These are phyloP conservation scores for Diaporthe sp. DNA, from an alignment of 2,329 filamentous ascomycete genomes.

Conservation along the genomic window DNA sequence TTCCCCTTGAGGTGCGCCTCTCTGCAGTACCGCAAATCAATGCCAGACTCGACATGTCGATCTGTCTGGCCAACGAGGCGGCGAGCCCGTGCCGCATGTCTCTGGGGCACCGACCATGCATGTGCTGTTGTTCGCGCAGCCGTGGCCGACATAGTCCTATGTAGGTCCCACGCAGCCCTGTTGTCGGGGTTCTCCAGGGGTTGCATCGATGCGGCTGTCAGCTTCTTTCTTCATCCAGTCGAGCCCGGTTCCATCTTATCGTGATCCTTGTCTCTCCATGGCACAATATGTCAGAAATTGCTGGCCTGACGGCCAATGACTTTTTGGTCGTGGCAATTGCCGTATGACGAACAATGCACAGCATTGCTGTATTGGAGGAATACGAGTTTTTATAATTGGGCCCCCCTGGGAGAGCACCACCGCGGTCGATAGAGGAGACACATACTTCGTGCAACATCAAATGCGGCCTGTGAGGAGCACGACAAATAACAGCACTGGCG, in stretches of 20 bases:
- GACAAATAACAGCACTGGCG: not conserved
- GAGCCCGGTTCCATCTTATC: slow-evolving; percentile 38
- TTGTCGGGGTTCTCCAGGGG: slow-evolving; percentile 18
- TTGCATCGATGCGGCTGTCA: slow-evolving; percentile 33
- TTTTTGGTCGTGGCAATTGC: slow-evolving; percentile 31
- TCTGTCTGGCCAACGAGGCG: slow-evolving; percentile 27
- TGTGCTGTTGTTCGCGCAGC: slow-evolving; percentile 18
- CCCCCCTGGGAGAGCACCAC: slow-evolving; percentile 40
- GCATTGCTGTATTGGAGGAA: slow-evolving; percentile 39
- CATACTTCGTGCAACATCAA: slow-evolving; percentile 33
- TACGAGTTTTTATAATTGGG: slow-evolving; percentile 42
- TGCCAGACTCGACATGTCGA: slow-evolving; percentile 29
- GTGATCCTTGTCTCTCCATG: slow-evolving; percentile 36
- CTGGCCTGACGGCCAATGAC: slow-evolving; percentile 27
- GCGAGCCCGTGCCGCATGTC: slow-evolving; percentile 32
- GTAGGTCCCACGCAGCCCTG: slow-evolving; percentile 19
- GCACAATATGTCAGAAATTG: slow-evolving; percentile 27
- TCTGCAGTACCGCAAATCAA: slow-evolving; percentile 21
- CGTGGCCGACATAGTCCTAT: slow-evolving; percentile 9
- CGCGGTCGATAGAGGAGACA: slow-evolving; percentile 23
- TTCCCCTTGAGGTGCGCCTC: slow-evolving; percentile 6
- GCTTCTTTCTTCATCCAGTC: slow-evolving; percentile 26
- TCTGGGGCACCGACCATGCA: slow-evolving; percentile 24
- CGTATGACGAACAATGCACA: slow-evolving; percentile 39
- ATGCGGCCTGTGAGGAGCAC: slow-evolving; percentile 16